Percentiles rank a stretch among this genome's conserved stretches.
These are phyloP conservation scores for Colletotrichum abscissum DNA, from an alignment of 2,329 filamentous ascomycete species.

Conservation along the genomic window DNA sequence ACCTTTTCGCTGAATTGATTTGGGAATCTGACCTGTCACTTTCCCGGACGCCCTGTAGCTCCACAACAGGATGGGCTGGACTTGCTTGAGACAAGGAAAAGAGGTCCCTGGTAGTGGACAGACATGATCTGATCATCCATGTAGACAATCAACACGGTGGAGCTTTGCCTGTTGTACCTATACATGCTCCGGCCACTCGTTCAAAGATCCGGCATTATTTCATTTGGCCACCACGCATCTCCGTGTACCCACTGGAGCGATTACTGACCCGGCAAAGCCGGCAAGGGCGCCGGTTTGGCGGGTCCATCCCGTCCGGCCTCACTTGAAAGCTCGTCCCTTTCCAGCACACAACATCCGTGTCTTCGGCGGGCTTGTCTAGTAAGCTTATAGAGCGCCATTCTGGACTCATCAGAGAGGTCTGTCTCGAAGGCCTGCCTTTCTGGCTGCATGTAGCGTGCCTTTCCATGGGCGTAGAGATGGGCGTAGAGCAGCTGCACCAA, in stretches of 20 bases:
- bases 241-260: not conserved
- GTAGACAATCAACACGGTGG: constrained; percentile 18
- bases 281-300: not conserved
- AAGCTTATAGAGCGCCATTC: no score
- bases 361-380: not conserved
- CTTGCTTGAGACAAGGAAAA: constrained; percentile 14
- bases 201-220: not conserved
- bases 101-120: constrained; percentile 24
- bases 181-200: not conserved
- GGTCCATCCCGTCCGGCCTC: constrained; percentile 11
- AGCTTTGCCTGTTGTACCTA: constrained; percentile 11
- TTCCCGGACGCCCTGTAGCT: not conserved
- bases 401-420: not conserved
- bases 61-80: constrained; percentile 6
- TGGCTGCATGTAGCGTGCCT: not conserved
- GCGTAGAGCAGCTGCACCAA: not conserved
- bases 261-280: not conserved
- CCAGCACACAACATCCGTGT: not conserved
- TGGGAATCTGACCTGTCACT: constrained; percentile 26
- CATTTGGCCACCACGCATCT: not conserved
- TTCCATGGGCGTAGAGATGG: not conserved
- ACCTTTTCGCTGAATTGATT: constrained; percentile 7
- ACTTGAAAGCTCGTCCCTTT: not conserved
- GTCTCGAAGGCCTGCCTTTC: not conserved
- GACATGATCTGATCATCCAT: constrained; percentile 33